Conservation (phyloP, 2,329 filamentous ascomycete genomes). For the Ophiocordyceps robertsii region DNA sequence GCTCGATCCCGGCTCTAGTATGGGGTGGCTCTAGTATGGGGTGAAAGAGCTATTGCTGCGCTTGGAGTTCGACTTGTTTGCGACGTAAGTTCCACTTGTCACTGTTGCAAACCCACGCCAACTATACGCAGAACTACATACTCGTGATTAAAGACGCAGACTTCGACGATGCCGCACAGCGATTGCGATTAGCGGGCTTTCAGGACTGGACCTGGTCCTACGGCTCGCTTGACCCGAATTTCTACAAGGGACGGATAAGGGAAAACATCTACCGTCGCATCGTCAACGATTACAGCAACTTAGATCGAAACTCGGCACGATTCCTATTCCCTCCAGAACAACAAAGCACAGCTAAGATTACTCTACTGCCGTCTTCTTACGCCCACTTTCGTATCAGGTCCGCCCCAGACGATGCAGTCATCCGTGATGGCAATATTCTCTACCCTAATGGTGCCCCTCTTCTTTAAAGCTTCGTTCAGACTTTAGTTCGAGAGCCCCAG, state of each 20-base stretch:
- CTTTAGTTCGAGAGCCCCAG: slow-evolving; percentile 1
- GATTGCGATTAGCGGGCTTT: slow-evolving; percentile 1
- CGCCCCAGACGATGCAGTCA: not conserved
- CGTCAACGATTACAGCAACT: not conserved
- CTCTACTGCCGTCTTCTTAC: slow-evolving; percentile 1
- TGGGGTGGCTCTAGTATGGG: slow-evolving; percentile 1
- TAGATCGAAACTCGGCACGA: slow-evolving; percentile 1
- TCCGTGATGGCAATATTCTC: slow-evolving; percentile 1
- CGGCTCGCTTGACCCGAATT: not conserved
- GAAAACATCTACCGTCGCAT: slow-evolving; percentile 1
- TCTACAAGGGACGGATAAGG: not conserved
- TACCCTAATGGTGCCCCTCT: slow-evolving; percentile 1
- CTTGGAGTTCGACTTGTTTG: slow-evolving; percentile 1
- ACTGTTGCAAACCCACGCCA: not conserved
- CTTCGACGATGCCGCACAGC: slow-evolving; percentile 1
- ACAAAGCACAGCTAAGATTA: slow-evolving; percentile 1
- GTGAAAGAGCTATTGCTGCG: slow-evolving; percentile 1
- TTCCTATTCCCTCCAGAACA: slow-evolving; percentile 1
- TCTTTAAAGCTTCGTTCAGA: slow-evolving; percentile 2
- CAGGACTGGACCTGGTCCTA: slow-evolving; percentile 1
- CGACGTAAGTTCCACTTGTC: not conserved
- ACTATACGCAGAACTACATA: slow-evolving; percentile 1
- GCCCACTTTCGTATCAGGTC: not conserved
- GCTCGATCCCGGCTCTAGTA: not conserved
- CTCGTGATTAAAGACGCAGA: not conserved